phyloP scores from a whole-genome alignment of 352 stramenopile genomes.

The Phytophthora megakarya region DNA sequence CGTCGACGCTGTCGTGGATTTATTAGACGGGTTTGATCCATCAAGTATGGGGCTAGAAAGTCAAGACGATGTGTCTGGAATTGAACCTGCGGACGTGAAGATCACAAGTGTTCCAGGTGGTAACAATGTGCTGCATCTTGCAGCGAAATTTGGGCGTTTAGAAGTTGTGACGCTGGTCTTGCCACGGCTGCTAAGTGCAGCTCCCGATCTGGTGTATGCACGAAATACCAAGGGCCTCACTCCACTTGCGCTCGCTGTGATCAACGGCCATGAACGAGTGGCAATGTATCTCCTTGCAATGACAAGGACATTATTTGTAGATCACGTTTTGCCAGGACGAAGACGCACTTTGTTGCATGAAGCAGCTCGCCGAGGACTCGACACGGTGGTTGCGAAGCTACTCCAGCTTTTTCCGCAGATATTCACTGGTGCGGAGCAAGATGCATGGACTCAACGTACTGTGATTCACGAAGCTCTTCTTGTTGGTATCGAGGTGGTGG shows the following conservation, averaged over 20 bases:
- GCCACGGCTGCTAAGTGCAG: slow-evolving; percentile 37
- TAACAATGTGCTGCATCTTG: slow-evolving; percentile 61
- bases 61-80: slow-evolving; percentile 2
- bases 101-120: slow-evolving; percentile 27
- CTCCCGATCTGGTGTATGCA: slow-evolving; percentile 42
- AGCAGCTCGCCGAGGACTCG: slow-evolving; percentile 49
- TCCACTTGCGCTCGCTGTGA: slow-evolving; percentile 55
- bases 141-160: slow-evolving; percentile 51
- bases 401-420: slow-evolving; percentile 52
- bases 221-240: slow-evolving; percentile 47
- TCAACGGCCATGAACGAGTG: slow-evolving; percentile 51
- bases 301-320: slow-evolving; percentile 45
- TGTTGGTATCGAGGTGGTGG: slow-evolving; percentile 22
- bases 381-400: slow-evolving; percentile 50
- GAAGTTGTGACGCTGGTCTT: slow-evolving; percentile 58
- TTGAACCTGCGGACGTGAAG: slow-evolving; percentile 44
- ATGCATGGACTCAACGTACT: slow-evolving; percentile 51
- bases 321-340: slow-evolving; percentile 21
- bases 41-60: slow-evolving; percentile 14
- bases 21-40: slow-evolving; percentile 60
- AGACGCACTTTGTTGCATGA: slow-evolving; percentile 54
- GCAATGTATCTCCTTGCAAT: slow-evolving; percentile 65
- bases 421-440: slow-evolving; percentile 44
- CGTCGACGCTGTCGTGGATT: slow-evolving; percentile 56
- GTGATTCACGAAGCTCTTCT: slow-evolving; percentile 57